phyloP scores from a whole-genome alignment of 108 stramenopile species.

The Craspedostauros australis region DNA sequence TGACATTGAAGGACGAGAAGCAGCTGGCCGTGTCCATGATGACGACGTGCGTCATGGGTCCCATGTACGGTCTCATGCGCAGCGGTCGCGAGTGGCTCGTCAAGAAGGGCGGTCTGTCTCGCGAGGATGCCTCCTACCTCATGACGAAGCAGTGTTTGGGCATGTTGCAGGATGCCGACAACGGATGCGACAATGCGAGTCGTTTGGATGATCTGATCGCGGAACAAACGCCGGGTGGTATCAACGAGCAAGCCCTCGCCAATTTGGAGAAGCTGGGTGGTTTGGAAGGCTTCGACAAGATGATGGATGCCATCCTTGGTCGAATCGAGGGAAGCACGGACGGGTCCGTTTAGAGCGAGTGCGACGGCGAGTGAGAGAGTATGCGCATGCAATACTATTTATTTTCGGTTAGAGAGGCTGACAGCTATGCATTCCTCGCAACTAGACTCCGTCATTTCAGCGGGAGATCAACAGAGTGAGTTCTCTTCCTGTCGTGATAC shows the following conservation, averaged over 20 bases:
- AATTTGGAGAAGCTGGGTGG: slow-evolving; percentile 56
- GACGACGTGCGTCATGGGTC: slow-evolving; percentile 60
- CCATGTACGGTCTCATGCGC: slow-evolving; percentile 64
- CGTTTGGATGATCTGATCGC: slow-evolving; percentile 67
- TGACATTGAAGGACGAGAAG: slow-evolving; percentile 44
- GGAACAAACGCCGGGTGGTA: slow-evolving; percentile 82
- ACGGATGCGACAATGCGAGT: slow-evolving; percentile 26
- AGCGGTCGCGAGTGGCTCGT: slow-evolving; percentile 58
- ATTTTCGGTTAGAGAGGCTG: no score
- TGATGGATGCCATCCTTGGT: slow-evolving; percentile 57
- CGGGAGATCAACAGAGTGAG: no score
- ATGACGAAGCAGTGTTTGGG: slow-evolving; percentile 50
- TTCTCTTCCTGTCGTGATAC: no score
- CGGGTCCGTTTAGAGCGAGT: no score
- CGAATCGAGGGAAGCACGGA: slow-evolving; percentile 56
- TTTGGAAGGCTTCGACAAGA: slow-evolving; percentile 39
- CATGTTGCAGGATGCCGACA: slow-evolving; percentile 58
- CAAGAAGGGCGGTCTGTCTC: slow-evolving; percentile 32
- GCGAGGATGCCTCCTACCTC: slow-evolving; percentile 32
- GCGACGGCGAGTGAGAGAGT: no score
- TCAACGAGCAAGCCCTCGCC: slow-evolving; percentile 71
- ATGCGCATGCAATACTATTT: no score
- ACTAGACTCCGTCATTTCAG: no score
- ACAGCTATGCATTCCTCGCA: no score
- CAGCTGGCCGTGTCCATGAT: slow-evolving; percentile 63